Percentiles rank a stretch among this genome's conserved stretches.
Conservation (phyloP, 208 protist species). For the Trypanosoma vivax region DNA sequence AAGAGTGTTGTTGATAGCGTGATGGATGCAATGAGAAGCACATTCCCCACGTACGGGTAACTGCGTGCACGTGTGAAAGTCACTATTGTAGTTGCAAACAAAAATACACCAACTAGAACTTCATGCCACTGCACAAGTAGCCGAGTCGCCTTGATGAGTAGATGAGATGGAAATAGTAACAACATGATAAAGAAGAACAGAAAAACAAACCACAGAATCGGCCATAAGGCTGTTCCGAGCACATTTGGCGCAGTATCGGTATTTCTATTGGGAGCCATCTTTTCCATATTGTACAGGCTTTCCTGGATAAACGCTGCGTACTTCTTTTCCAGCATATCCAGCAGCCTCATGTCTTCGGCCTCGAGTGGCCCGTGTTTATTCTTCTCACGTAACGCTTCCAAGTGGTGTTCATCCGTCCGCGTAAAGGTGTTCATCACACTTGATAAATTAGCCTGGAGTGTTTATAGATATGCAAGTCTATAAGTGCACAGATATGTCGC, state of each 20-base stretch:
- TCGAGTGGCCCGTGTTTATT: slow-evolving; percentile 12
- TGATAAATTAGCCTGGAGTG: neutral
- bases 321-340: slow-evolving; percentile 19
- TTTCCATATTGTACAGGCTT: slow-evolving; percentile 15
- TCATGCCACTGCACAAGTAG: slow-evolving; percentile 12
- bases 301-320: slow-evolving; percentile 35
- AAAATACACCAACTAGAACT: slow-evolving; percentile 2
- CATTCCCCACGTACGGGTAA: neutral
- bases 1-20: neutral
- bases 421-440: slow-evolving; percentile 19
- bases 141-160: neutral
- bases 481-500: no score
- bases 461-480: no score
- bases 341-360: slow-evolving; percentile 13
- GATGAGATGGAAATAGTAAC: neutral
- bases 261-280: slow-evolving; percentile 22
- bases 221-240: no score
- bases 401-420: slow-evolving; percentile 29
- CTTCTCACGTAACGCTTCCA: slow-evolving; percentile 19
- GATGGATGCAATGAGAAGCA: slow-evolving; percentile 2
- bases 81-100: slow-evolving; percentile 4
- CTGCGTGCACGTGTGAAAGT: slow-evolving; percentile 2
- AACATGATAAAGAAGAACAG: slow-evolving; percentile 13
- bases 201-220: slow-evolving; percentile 11
- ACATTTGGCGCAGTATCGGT: no score